phyloP scores from a whole-genome alignment of 176 grass and related monocot genomes.

The Bolboschoenus planiculmis region DNA sequence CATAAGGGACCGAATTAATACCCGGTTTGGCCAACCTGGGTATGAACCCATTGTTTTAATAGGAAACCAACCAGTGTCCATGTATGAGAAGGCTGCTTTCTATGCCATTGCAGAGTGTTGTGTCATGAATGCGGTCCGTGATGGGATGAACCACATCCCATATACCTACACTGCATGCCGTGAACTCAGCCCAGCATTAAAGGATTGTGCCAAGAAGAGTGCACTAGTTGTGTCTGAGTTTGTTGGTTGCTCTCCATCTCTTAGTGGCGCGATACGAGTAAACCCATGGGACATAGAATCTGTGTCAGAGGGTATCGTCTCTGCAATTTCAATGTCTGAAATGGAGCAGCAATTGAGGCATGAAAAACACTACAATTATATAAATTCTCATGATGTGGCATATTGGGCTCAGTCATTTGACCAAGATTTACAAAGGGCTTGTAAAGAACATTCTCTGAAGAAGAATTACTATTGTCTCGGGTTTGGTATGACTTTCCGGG shows the following conservation, averaged over 20 bases:
- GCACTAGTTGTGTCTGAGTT: constrained; percentile 38
- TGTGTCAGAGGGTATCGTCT: constrained; percentile 31
- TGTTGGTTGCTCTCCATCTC: constrained; percentile 27
- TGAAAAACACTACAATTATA: constrained; percentile 24
- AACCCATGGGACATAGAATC: constrained; percentile 24
- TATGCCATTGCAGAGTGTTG: constrained; percentile 48
- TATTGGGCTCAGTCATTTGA: constrained; percentile 32
- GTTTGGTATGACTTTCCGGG: constrained; percentile 28
- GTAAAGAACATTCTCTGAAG: background rate
- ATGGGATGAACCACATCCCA: constrained; percentile 44
- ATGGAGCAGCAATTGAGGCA: constrained; percentile 33
- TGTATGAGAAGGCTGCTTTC: constrained; percentile 40
- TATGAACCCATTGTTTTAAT: constrained; percentile 41
- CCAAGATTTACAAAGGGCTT: constrained; percentile 16
- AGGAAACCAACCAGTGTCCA: constrained; percentile 22
- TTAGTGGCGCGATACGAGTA: constrained; percentile 37
- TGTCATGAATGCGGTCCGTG: constrained; percentile 36
- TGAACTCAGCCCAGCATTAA: constrained; percentile 1
- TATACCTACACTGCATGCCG: constrained; percentile 52
- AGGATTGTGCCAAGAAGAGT: constrained; percentile 8
- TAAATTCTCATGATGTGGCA: constrained; percentile 28
- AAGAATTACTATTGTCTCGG: constrained; percentile 10
- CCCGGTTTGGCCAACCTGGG: background rate
- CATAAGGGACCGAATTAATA: constrained; percentile 21
- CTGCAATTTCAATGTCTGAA: constrained; percentile 28